Base-by-base conservation (phyloP, 2,329 filamentous ascomycete genomes). In the Sclerotinia borealis region DNA sequence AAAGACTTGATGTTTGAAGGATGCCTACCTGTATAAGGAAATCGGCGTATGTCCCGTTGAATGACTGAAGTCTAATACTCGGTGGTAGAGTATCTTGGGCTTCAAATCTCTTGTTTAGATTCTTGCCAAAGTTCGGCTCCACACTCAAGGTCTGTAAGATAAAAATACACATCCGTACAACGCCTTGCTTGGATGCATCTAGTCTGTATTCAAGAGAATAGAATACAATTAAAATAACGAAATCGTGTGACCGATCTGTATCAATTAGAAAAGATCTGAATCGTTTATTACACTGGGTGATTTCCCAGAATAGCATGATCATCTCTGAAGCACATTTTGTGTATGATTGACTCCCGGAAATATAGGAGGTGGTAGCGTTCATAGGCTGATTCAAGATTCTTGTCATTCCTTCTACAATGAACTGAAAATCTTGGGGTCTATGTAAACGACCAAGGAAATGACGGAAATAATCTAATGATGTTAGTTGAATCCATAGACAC, bases 211-310 rank as follows among this genome's bases (percentile, higher is more conserved):
- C 92, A 52, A 96, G 85, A 5, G 93, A 92, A 74, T 98, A 97
- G 77, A 96, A 99, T 4, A 98, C 79, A 47, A 96, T 87, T 25
- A 98, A 80, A 15, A 98, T 85, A 59, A 97, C 83, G 76, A 98
- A 97, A 74, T 99, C 95, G 72, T 97, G 91, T 0, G 91, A 91
- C 61, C 93, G 83, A 73, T 95, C 92, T 0, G 95, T 98, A 71
- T 99, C 95, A 67, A 98, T 93, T 72, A 99, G 95, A 76, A 97
- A 99, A 1, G 92, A 92, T 37, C 95, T 85, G 78, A 99, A 99
- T 64, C 93, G 85, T 77, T 96, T 98, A 78, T 99, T 99, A 82
- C 93, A 97, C 76, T 99, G 95, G 5, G 95, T 86, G 43, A 92
- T 86, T 78, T 99, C 95, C 95, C 95, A 99, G 74, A 98, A 97